phyloP scores from a whole-genome alignment of 2,329 filamentous ascomycete species.

The Ophiocordyceps camponoti-rufipedis region DNA sequence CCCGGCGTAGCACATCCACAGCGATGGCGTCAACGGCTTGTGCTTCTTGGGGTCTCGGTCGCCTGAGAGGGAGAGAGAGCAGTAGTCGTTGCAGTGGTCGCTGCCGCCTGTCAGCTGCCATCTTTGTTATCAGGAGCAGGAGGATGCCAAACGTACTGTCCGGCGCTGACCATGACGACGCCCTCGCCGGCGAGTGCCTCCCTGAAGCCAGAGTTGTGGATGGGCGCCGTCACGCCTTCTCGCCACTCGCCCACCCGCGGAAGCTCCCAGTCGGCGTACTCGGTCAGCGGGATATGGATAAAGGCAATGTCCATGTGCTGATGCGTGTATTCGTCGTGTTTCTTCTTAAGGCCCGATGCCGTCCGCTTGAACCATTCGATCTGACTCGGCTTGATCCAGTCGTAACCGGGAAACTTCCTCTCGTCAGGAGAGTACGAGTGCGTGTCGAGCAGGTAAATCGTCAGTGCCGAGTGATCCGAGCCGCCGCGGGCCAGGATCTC shows the following conservation, averaged over 20 bases:
- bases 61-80: slow-evolving; percentile 41
- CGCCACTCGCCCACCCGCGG: slow-evolving; percentile 50
- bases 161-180: slow-evolving; percentile 73
- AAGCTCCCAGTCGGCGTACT: slow-evolving; percentile 51
- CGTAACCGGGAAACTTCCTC: slow-evolving; percentile 75
- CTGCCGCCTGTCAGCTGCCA: slow-evolving; percentile 16
- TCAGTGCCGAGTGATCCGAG: slow-evolving; percentile 75
- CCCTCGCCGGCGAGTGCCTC: slow-evolving; percentile 76
- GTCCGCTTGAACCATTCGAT: slow-evolving; percentile 88
- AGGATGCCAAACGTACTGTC: slow-evolving; percentile 47
- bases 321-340: slow-evolving; percentile 71
- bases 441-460: slow-evolving; percentile 87
- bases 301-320: slow-evolving; percentile 93
- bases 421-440: slow-evolving; percentile 87
- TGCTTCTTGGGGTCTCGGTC: slow-evolving; percentile 8
- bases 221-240: slow-evolving; percentile 73
- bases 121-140: not conserved
- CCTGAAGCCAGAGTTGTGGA: slow-evolving; percentile 82
- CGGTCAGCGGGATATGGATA: slow-evolving; percentile 89
- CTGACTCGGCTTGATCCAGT: slow-evolving; percentile 90
- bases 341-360: slow-evolving; percentile 52
- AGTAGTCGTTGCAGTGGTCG: slow-evolving; percentile 96
- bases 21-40: slow-evolving; percentile 30
- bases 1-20: slow-evolving; percentile 98
- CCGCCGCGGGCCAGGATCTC: slow-evolving; percentile 69